Conservation (phyloP, 1,284 basidiomycete species). For the Polyporus tsugae region DNA sequence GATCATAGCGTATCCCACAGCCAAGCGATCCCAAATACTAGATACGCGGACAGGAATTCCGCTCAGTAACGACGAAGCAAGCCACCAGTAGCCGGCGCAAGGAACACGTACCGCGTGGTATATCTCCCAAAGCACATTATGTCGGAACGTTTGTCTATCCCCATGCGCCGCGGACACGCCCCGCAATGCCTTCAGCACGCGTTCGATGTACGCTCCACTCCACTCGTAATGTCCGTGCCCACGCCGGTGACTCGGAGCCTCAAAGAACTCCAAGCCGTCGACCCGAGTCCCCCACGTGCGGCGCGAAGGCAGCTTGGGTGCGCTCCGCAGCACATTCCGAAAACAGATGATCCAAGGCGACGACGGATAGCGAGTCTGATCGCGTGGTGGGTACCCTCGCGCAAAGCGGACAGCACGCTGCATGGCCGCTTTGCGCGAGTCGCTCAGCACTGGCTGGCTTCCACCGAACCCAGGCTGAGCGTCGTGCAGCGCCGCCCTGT, state of each 20-base stretch:
- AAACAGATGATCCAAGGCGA: background rate
- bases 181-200: background rate
- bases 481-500: background rate
- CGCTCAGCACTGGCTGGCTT: background rate
- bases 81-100: no score
- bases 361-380: background rate
- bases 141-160: background rate
- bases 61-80: background rate
- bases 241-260: background rate
- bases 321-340: background rate
- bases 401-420: background rate
- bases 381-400: background rate
- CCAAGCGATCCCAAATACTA: background rate
- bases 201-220: background rate
- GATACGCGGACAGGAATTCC: no score
- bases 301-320: background rate
- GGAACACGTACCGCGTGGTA: background rate
- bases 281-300: background rate
- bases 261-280: background rate
- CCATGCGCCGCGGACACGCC: background rate
- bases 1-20: background rate
- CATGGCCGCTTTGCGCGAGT: slow-evolving; percentile 2
- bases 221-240: background rate
- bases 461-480: background rate
- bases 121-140: background rate